A percentile compares a stretch with the other conserved stretches of the same genome.
phyloP scores from a whole-genome alignment of 345 rosid species.

The Ceriops tagal region DNA sequence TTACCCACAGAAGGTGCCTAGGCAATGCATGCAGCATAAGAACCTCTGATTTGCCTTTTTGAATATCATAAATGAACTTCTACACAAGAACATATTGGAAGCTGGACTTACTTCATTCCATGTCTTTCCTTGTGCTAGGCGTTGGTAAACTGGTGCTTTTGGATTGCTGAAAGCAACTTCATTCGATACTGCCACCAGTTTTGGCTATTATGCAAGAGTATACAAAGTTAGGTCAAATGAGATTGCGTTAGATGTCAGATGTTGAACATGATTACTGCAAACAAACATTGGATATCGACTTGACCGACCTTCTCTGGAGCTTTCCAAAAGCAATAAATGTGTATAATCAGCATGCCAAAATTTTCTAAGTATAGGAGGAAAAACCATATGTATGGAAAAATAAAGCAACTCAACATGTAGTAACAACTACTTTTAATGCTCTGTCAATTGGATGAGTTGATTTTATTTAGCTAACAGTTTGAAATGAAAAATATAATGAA shows the following conservation, averaged over 20 bases:
- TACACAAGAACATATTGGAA: neutral
- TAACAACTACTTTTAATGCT: neutral
- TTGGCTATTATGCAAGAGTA: conserved; percentile 37
- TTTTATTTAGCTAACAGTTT: neutral
- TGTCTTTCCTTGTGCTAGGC: conserved; percentile 61
- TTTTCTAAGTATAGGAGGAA: neutral
- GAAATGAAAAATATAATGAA: neutral
- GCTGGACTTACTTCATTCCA: conserved; percentile 63
- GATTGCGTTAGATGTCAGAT: no score
- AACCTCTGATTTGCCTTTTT: conserved; percentile 1
- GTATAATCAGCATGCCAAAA: neutral
- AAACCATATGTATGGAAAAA: neutral
- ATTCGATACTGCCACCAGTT: conserved; percentile 62
- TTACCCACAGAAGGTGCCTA: neutral
- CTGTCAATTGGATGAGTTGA: neutral
- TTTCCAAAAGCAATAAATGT: no score
- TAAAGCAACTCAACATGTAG: neutral
- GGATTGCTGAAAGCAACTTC: conserved; percentile 54
- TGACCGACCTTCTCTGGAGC: no score
- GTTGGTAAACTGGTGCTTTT: conserved; percentile 65
- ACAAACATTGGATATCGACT: no score
- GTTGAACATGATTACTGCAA: neutral
- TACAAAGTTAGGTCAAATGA: no score
- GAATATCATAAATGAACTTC: conserved; percentile 1
- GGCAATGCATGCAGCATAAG: neutral